Base-by-base conservation (phyloP, 73 alveolate genomes). In the Paramecium primaurelia region DNA sequence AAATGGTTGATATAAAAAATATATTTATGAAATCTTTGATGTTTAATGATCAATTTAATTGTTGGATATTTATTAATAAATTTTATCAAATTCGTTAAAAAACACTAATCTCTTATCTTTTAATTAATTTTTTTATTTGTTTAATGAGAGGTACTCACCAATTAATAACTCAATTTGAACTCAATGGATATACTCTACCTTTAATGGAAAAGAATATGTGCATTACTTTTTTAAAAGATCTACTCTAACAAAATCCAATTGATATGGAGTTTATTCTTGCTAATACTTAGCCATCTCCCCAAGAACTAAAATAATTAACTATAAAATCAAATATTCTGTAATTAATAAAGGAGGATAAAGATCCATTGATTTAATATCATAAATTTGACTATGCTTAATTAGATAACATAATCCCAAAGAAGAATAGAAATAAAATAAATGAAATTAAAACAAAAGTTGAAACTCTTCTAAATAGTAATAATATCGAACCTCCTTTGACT, bases 401-500 rank as follows among this genome's bases (percentile, higher is more conserved):
- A 12, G 84, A 64, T 28, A 28, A 12, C 42, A 64, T 64, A 64
- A 64, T 64, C 26, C 84, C 84, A 14, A 64, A 64, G 84, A 64
- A 64, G 84, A 64, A 64, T 64, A 64, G 84, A 64, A 64, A 64
- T 64, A 64, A 64, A 64, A 64, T 64, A 28, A 64, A 64, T 64
- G 84, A 64, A 64, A 64, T 64, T 64, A 64, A 64, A 64, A 64
- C 42, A 32, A 73, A 73, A 73, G 87, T 73, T 25, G 87, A 73
- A 40, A 73, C 87, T 20, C 87, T 73, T 16, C 64, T 73, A n/a
- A 73, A 73, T 38, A 73, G 87, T 44, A 73, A 73, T 20, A 73
- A 73, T 38, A 40, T 73, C 10, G 91, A 80, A 11, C 91, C 91
- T 44, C 91, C 91, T 32, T 25, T 37, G n/a, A 73, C 87, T 10